Evolutionary conservation across 2,329 filamentous ascomycete species (phyloP).

Genomic region (Leptodontidium sp.): DNA sequence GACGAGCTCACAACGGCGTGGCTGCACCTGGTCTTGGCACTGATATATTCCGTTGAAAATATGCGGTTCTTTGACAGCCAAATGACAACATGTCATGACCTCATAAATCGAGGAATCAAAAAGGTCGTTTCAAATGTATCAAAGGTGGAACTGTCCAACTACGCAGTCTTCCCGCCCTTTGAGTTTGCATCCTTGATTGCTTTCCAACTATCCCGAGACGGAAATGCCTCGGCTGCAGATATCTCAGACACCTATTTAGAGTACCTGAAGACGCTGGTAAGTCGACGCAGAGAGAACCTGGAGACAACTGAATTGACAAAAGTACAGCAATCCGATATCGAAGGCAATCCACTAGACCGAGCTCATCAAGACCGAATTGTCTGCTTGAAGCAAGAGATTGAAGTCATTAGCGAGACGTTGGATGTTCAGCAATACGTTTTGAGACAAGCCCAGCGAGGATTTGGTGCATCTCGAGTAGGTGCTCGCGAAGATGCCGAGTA

Average conservation of each 20-base stretch:
- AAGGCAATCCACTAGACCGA: constrained; percentile 35
- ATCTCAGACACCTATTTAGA: constrained; percentile 36
- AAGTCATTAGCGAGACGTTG: constrained; percentile 36
- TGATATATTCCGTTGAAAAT: constrained; percentile 29
- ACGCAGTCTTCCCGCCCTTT: constrained; percentile 34
- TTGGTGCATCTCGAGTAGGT: constrained; percentile 8
- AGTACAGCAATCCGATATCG: constrained; percentile 34
- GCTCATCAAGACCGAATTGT: constrained; percentile 37
- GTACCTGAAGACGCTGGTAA: constrained; percentile 36
- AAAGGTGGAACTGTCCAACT: constrained; percentile 28
- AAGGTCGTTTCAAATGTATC: constrained; percentile 27
- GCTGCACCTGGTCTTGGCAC: constrained; percentile 37
- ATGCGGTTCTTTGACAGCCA: constrained; percentile 30
- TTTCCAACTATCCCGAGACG: constrained; percentile 33
- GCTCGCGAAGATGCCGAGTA: constrained; percentile 18
- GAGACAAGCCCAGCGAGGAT: constrained; percentile 18
- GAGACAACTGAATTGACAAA: not conserved
- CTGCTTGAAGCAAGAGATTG: constrained; percentile 39
- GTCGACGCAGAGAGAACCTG: not conserved
- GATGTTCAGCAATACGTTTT: constrained; percentile 30
- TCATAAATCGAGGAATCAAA: constrained; percentile 30
- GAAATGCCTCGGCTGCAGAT: constrained; percentile 27
- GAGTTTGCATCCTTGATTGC: constrained; percentile 37
- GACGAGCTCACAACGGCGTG: constrained; percentile 37
- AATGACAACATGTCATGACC: constrained; percentile 26